Evolutionary conservation across 305 asterid species (phyloP).

Genomic region (Lippia alba): DNA sequence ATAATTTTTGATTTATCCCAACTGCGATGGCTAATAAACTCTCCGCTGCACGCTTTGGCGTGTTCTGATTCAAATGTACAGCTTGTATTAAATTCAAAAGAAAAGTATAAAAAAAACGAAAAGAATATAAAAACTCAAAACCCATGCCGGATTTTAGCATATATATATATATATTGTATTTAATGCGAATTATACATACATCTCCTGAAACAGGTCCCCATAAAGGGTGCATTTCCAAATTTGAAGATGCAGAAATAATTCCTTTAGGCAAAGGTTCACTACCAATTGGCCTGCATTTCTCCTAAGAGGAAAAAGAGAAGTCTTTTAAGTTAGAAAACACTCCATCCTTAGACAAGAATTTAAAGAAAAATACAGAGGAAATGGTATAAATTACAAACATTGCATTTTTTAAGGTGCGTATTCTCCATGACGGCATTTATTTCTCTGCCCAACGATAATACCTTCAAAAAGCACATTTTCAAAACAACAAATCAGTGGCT

Average conservation of each 20-base stretch:
- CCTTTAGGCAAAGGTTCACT: conserved; percentile 86
- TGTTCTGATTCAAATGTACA: conserved; percentile 47
- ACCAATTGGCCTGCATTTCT: conserved; percentile 62
- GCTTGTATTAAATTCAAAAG: conserved; percentile 21
- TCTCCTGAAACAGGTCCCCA: conserved; percentile 64
- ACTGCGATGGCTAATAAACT: conserved; percentile 80
- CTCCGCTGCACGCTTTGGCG: conserved; percentile 38
- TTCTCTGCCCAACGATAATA: conserved; percentile 32
- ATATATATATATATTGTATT: too few species aligned
- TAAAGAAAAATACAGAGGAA: neutral
- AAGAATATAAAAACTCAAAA: conserved; percentile 2
- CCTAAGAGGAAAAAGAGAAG: conserved; percentile 45
- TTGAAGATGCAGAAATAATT: conserved; percentile 66
- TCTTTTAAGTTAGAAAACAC: conserved; percentile 15
- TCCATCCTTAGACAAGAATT: neutral
- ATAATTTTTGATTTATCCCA: conserved; percentile 76
- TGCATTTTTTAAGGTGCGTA: conserved; percentile 46
- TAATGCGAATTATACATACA: conserved; percentile 45
- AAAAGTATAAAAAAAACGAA: conserved; percentile 6
- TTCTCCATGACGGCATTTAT: conserved; percentile 31
- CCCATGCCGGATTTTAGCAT: neutral
- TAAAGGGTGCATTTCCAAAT: conserved; percentile 74
- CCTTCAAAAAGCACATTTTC: conserved; percentile 40
- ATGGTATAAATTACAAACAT: conserved; percentile 45
- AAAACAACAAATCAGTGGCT: conserved; percentile 20